Evolutionary conservation across 768 basidiomycete genomes (phyloP).

Genomic region (Rhizopogon vinicolor): DNA sequence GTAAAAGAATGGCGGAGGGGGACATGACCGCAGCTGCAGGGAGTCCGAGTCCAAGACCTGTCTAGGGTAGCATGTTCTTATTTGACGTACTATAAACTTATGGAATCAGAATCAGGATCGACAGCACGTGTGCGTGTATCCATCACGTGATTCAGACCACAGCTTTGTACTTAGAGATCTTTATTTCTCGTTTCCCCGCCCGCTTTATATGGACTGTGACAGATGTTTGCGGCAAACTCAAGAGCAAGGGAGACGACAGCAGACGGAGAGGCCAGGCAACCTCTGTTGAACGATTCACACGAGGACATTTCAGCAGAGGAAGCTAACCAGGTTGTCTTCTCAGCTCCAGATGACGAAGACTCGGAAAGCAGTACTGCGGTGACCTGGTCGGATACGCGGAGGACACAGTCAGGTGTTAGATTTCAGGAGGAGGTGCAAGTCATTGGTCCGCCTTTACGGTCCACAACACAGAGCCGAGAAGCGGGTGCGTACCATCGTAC

Average conservation of each 20-base stretch:
- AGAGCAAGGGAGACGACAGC: slow-evolving; percentile 21
- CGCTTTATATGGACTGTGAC: slow-evolving; percentile 12
- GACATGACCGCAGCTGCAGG: not conserved
- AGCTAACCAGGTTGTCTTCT: slow-evolving; percentile 41
- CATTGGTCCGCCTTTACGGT: slow-evolving; percentile 64
- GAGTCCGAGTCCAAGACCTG: too few relatives aligned
- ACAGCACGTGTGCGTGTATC: too few relatives aligned
- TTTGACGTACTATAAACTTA: too few relatives aligned
- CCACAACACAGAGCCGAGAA: slow-evolving; percentile 74
- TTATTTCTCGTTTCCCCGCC: too few relatives aligned
- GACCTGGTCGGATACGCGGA: slow-evolving; percentile 28
- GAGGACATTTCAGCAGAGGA: slow-evolving; percentile 34
- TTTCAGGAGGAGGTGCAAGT: slow-evolving; percentile 69
- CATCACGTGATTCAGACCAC: too few relatives aligned
- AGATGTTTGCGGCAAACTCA: slow-evolving; percentile 26
- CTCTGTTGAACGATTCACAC: slow-evolving; percentile 47
- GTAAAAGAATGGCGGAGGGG: not conserved
- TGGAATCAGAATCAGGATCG: too few relatives aligned
- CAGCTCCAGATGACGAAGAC: slow-evolving; percentile 50
- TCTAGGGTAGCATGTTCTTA: too few relatives aligned
- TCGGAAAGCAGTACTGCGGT: slow-evolving; percentile 33
- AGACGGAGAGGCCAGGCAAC: slow-evolving; percentile 45
- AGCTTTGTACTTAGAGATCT: too few relatives aligned
- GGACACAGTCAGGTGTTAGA: slow-evolving; percentile 46
- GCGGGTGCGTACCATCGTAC: slow-evolving; percentile 54